Evolutionary conservation across 2,329 filamentous ascomycete species (phyloP).

Genomic region (Ascochyta pisi): DNA sequence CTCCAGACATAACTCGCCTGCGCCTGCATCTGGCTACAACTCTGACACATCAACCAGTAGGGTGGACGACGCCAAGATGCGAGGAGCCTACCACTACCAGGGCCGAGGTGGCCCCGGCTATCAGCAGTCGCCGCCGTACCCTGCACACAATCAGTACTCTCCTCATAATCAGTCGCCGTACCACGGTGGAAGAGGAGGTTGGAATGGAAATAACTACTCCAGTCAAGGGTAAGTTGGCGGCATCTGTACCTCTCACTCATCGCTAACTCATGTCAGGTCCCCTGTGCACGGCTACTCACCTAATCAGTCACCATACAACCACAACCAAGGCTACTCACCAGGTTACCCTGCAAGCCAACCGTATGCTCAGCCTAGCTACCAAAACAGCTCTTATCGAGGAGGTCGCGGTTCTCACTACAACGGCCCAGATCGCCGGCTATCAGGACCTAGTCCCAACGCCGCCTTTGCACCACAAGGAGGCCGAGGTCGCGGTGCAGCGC

Average conservation of each 20-base stretch:
- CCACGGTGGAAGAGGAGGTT: conserved; percentile 60
- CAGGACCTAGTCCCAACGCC: conserved; percentile 50
- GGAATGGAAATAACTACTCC: conserved; percentile 55
- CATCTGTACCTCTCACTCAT: neutral
- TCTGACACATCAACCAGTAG: conserved; percentile 41
- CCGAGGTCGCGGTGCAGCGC: conserved; percentile 61
- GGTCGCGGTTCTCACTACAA: conserved; percentile 66
- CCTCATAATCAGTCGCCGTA: conserved; percentile 69
- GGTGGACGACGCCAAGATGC: conserved; percentile 43
- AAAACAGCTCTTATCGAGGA: conserved; percentile 59
- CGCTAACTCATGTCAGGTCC: conserved; percentile 48
- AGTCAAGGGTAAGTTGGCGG: conserved; percentile 58
- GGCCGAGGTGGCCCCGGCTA: conserved; percentile 55
- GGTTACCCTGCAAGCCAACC: conserved; percentile 59
- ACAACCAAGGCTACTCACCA: conserved; percentile 40
- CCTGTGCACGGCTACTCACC: conserved; percentile 65
- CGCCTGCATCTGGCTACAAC: conserved; percentile 36
- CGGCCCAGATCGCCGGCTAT: conserved; percentile 53
- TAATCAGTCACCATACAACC: conserved; percentile 61
- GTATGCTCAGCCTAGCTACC: conserved; percentile 63
- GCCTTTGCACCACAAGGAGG: conserved; percentile 52
- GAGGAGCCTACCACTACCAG: conserved; percentile 45
- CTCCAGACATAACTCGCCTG: conserved; percentile 38
- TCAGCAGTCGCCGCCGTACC: conserved; percentile 66
- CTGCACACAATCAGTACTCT: conserved; percentile 64